Evolutionary conservation across 495 filamentous ascomycete species (phyloP), one percentile per base, ranked within the genome.

Genomic region (Penicillium longicatenatum): DNA sequence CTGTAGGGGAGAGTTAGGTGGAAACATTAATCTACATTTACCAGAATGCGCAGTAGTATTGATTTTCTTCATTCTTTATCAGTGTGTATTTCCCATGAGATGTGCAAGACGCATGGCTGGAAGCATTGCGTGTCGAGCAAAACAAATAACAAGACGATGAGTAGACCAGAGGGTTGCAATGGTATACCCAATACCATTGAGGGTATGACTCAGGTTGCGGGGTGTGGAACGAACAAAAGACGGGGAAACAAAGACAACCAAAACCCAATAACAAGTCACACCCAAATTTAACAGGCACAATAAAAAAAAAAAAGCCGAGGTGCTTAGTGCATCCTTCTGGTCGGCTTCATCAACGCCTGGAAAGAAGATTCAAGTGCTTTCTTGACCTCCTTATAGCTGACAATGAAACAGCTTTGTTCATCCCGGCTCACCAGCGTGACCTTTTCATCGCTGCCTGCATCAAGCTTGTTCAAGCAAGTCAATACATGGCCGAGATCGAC

Each of bases 331-430:
- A 78, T 60, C 61, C 78, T 67, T 59, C 79, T 70, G 14, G 69
- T 58, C 16, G 79, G 79, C 70, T 88, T 91, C 54, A 86, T 65
- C 43, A 97, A 72, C 41, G 96, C 91, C 64, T 83, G 82, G 74
- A 92, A 97, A n/a, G 90, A 86, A 30, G 80, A 81, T 54, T 91
- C 86, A 33, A 93, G 72, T 48, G 85, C 86, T 60, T 89, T 85
- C 80, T 91, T 92, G 52, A 97, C 61, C 65, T 98, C 95, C 66
- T 88, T 86, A 68, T 93, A 98, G 51, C 82, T 91, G 39, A 96
- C 86, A 33, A 97, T 78, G 63, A 97, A 86, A 51, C 87, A 86
- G 56, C 85, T 93, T 71, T 93, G 87, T 67, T 95, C 90, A 69
- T 98, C 92, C 49, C 91, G 83, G 67, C 88, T 95, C n/a, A 90